Conservation (phyloP, 2,329 filamentous ascomycete genomes). For the Simplicillium aogashimaense region DNA sequence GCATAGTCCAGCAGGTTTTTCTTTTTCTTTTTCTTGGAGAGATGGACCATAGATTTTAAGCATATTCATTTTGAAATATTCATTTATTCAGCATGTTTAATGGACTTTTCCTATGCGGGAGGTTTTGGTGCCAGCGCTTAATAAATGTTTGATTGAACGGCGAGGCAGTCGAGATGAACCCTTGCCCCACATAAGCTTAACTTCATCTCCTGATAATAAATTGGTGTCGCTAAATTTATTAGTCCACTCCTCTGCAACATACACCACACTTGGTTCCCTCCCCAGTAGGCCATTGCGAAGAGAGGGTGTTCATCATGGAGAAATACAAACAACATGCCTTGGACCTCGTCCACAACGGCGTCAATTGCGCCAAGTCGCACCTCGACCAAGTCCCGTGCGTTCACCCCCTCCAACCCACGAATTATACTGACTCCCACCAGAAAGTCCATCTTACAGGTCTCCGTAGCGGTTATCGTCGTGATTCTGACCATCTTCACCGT, state of each 20-base stretch:
- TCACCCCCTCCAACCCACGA: not conserved
- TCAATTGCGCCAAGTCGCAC: slow-evolving; percentile 3
- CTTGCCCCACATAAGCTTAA: no score
- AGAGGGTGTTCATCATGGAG: slow-evolving; percentile 1
- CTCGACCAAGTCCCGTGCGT: slow-evolving; percentile 4
- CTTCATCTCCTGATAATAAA: no score
- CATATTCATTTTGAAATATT: slow-evolving; percentile 4
- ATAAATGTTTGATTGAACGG: not conserved
- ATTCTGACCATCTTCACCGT: slow-evolving; percentile 19
- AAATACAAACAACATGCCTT: slow-evolving; percentile 2
- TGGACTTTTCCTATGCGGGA: no score
- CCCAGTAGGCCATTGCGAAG: no score
- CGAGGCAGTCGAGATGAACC: no score
- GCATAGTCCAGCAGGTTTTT: not conserved
- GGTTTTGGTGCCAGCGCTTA: no score
- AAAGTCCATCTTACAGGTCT: slow-evolving; percentile 15
- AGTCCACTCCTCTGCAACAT: not conserved
- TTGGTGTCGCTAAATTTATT: no score
- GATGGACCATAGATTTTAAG: not conserved
- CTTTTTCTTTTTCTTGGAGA: not conserved
- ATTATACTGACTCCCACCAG: slow-evolving; percentile 9
- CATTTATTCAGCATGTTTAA: not conserved
- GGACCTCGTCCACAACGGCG: slow-evolving; percentile 2
- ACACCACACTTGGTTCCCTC: not conserved
- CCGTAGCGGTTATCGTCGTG: slow-evolving; percentile 18